Percentiles rank a stretch among this genome's conserved stretches.
phyloP scores from a whole-genome alignment of 2,329 filamentous ascomycete genomes.

The Aspergillus spinulosporus region DNA sequence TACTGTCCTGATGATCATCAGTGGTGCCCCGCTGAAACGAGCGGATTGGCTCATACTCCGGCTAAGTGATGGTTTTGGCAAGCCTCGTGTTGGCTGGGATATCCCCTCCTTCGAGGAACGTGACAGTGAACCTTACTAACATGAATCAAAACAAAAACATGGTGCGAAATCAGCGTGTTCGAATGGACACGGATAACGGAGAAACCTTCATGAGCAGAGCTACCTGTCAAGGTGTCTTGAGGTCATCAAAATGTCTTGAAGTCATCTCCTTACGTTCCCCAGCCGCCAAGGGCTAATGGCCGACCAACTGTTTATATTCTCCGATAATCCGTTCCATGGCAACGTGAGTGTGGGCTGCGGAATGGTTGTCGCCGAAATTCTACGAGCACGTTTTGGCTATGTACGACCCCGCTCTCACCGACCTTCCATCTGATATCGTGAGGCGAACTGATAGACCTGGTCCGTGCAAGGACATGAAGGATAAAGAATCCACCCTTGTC shows the following conservation, averaged over 20 bases:
- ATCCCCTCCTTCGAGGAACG: background rate
- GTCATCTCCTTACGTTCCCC: slow-evolving; percentile 12
- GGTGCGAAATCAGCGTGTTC: background rate
- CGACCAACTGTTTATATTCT: slow-evolving; percentile 2
- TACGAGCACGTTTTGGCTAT: slow-evolving; percentile 5
- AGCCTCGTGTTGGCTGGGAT: slow-evolving; percentile 12
- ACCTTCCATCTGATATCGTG: slow-evolving; percentile 11
- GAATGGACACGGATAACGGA: background rate
- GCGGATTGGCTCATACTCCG: slow-evolving; percentile 14
- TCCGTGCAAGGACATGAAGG: slow-evolving; percentile 9
- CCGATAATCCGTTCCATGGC: slow-evolving; percentile 1
- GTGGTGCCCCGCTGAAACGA: background rate
- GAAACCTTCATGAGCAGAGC: background rate
- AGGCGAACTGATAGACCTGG: slow-evolving; percentile 6
- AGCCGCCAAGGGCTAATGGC: background rate
- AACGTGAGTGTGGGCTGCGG: background rate
- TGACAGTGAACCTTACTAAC: slow-evolving; percentile 4
- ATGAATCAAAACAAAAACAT: background rate
- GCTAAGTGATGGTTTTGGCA: background rate
- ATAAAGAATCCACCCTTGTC: slow-evolving; percentile 3
- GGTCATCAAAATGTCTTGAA: slow-evolving; percentile 9
- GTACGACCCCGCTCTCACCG: slow-evolving; percentile 7
- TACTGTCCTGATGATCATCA: slow-evolving; percentile 15
- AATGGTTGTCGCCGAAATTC: slow-evolving; percentile 1
- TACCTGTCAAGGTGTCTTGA: slow-evolving; percentile 1